Percentiles rank a stretch among this genome's conserved stretches.
These are phyloP conservation scores for Penicillium sp. DNA, from an alignment of 2,329 filamentous ascomycete species.

Conservation along the genomic window DNA sequence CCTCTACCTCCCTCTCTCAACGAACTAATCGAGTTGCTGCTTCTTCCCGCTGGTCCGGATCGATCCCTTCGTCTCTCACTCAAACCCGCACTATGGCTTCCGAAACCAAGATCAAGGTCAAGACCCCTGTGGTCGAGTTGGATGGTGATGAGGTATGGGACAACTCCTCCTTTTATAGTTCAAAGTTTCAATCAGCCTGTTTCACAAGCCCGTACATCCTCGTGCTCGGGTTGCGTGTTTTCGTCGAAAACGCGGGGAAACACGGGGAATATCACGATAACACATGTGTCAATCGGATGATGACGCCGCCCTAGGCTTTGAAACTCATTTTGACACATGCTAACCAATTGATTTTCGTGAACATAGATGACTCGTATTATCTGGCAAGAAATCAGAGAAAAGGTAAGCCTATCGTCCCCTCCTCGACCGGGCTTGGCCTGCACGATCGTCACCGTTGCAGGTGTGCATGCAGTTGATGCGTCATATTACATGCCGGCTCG, in stretches of 20 bases:
- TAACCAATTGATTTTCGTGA: constrained; percentile 19
- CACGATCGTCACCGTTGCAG: constrained; percentile 18
- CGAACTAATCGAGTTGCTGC: constrained; percentile 22
- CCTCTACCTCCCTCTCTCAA: constrained; percentile 26
- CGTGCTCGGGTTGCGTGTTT: constrained; percentile 22
- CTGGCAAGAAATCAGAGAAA: constrained; percentile 99
- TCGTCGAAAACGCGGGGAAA: constrained; percentile 36
- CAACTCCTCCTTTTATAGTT: constrained; percentile 11
- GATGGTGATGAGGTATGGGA: constrained; percentile 69
- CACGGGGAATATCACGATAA: constrained; percentile 23
- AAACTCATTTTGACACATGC: constrained; percentile 14
- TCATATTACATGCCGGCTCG: background rate
- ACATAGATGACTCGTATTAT: constrained; percentile 93
- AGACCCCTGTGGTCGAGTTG: constrained; percentile 97
- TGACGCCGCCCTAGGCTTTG: background rate
- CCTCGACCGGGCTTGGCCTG: constrained; percentile 13
- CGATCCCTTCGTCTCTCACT: constrained; percentile 28
- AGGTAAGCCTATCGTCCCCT: constrained; percentile 48
- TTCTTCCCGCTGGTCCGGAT: constrained; percentile 34
- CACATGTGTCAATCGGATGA: constrained; percentile 25
- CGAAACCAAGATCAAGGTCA: constrained; percentile 91
- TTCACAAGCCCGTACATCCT: constrained; percentile 24
- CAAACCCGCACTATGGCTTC: constrained; percentile 50
- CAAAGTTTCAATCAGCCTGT: constrained; percentile 13
- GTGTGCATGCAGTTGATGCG: constrained; percentile 18